A percentile compares a stretch with the other conserved stretches of the same genome.
Evolutionary conservation across 1,139 yeast species (phyloP).

Genomic region (Kodamaea sp.): DNA sequence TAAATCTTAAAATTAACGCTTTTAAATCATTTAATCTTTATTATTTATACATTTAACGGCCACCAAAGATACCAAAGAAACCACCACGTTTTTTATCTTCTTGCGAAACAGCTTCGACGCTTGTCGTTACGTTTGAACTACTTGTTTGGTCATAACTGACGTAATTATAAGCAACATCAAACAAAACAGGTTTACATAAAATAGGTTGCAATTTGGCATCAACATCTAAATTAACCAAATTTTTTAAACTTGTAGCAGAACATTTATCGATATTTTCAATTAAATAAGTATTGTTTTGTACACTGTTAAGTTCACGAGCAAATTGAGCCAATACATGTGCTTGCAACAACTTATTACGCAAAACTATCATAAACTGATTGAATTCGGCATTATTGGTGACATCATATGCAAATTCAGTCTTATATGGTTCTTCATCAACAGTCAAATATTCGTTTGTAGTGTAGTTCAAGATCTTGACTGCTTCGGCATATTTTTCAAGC

Average conservation of each 20-base stretch:
- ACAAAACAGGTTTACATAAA: constrained; percentile 80
- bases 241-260: constrained; percentile 37
- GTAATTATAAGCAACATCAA: constrained; percentile 85
- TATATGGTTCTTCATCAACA: constrained; percentile 17
- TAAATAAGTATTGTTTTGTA: constrained; percentile 16
- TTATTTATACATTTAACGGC: constrained; percentile 1
- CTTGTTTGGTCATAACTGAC: constrained; percentile 44
- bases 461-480: constrained; percentile 49
- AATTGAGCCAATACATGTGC: constrained; percentile 54
- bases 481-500: constrained; percentile 44
- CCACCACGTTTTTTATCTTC: constrained; percentile 34
- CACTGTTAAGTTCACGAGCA: constrained; percentile 20
- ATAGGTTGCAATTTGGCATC: constrained; percentile 45
- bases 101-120: constrained; percentile 15
- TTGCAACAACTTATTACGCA: constrained; percentile 31
- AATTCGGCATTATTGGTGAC: constrained; percentile 38
- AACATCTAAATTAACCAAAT: constrained; percentile 47
- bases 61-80: constrained; percentile 45
- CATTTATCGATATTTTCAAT: constrained; percentile 50
- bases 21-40: too few relatives aligned
- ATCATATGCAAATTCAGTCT: constrained; percentile 36
- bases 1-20: too few relatives aligned
- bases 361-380: constrained; percentile 21
- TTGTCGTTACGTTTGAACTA: constrained; percentile 11
- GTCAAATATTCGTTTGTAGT: constrained; percentile 25